phyloP scores from a whole-genome alignment of 768 basidiomycete species.

The Kwoniella sp. region DNA sequence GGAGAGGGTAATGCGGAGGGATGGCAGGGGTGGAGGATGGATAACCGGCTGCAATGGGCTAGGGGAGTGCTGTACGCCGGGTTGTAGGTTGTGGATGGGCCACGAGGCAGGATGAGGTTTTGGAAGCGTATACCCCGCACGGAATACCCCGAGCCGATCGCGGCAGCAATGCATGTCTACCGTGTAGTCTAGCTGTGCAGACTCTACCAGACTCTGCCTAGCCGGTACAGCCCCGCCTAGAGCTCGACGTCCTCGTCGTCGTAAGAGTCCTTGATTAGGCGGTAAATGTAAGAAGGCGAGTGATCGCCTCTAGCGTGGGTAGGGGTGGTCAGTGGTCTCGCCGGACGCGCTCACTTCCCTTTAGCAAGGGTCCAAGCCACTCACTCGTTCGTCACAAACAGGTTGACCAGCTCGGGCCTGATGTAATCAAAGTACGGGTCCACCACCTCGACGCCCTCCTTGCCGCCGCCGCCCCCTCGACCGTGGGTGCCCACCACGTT shows the following conservation, averaged over 20 bases:
- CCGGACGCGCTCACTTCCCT: not conserved
- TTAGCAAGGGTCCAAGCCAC: slow-evolving; percentile 43
- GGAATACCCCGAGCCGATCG: not conserved
- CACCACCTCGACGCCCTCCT: slow-evolving; percentile 84
- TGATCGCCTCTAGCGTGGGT: slow-evolving; percentile 99
- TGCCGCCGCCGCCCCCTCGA: slow-evolving; percentile 60
- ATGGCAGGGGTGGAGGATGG: slow-evolving; percentile 38
- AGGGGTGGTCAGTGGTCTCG: not conserved
- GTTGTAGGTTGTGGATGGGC: not conserved
- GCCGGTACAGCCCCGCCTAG: not conserved
- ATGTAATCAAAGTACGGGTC: slow-evolving; percentile 98
- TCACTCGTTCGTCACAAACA: slow-evolving; percentile 95
- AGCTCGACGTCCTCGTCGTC: slow-evolving; percentile 90
- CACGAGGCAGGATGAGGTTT: not conserved
- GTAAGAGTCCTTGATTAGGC: slow-evolving; percentile 87
- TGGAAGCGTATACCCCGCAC: too few relatives aligned
- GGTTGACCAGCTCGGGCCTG: slow-evolving; percentile 81
- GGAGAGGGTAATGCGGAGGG: slow-evolving; percentile 31
- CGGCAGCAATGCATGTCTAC: not conserved
- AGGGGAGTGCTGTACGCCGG: slow-evolving; percentile 10
- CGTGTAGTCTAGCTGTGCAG: not conserved
- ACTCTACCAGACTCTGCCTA: too few relatives aligned
- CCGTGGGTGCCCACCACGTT: slow-evolving; percentile 56
- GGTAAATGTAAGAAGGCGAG: slow-evolving; percentile 80
- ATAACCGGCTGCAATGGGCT: slow-evolving; percentile 33